Percentiles rank a stretch among this genome's conserved stretches.
Evolutionary conservation across 192 early-diverging fungal species (phyloP).

Genomic region (Podila minutissima): DNA sequence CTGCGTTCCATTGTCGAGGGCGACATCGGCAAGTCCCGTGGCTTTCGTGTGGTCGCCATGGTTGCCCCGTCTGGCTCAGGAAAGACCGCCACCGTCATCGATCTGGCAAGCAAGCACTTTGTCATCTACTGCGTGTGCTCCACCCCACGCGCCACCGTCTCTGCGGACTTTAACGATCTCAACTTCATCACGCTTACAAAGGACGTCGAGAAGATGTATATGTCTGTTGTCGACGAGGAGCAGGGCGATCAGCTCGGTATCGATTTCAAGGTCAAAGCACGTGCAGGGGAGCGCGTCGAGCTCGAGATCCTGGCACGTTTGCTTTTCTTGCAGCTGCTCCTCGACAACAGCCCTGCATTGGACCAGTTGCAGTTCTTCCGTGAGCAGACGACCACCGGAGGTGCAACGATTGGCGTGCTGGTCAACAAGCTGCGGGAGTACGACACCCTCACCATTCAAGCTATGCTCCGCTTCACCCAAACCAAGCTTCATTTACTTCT

Average conservation of each 20-base stretch:
- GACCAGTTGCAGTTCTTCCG: slow-evolving; percentile 13
- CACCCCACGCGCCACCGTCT: background rate
- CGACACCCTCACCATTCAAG: background rate
- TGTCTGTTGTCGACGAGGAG: background rate
- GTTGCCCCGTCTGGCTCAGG: slow-evolving; percentile 27
- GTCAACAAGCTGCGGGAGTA: slow-evolving; percentile 8
- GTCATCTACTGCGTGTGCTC: slow-evolving; percentile 22
- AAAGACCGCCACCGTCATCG: slow-evolving; percentile 25
- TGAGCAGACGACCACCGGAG: slow-evolving; percentile 11
- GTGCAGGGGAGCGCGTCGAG: slow-evolving; percentile 10
- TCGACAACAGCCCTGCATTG: background rate
- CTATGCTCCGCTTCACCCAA: no score
- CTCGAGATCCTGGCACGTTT: slow-evolving; percentile 17
- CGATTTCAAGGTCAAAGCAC: slow-evolving; percentile 1
- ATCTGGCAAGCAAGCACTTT: slow-evolving; percentile 39
- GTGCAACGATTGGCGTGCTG: slow-evolving; percentile 7
- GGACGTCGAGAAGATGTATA: slow-evolving; percentile 15
- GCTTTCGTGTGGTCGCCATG: slow-evolving; percentile 13
- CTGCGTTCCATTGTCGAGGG: slow-evolving; percentile 7
- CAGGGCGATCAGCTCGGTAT: background rate
- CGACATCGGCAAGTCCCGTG: background rate
- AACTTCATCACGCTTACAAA: slow-evolving; percentile 9
- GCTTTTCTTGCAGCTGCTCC: slow-evolving; percentile 15
- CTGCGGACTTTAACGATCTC: slow-evolving; percentile 2
- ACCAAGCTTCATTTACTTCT: background rate